Conservation (phyloP, 768 basidiomycete species). For the Mycena rosella region DNA sequence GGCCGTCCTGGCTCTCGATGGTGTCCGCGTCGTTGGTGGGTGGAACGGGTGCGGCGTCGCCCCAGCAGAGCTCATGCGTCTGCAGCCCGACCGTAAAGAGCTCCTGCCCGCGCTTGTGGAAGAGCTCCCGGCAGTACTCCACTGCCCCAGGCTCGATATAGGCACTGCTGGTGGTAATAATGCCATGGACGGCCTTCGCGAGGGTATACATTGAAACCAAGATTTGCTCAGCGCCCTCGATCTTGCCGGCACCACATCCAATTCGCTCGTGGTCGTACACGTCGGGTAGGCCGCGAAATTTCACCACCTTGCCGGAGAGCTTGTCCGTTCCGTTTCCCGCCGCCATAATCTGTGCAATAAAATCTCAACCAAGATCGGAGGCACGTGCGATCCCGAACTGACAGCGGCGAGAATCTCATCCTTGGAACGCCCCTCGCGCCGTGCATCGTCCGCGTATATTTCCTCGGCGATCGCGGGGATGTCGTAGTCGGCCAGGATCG, state of each 20-base stretch:
- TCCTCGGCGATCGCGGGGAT: constrained; percentile 11
- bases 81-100: constrained; percentile 21
- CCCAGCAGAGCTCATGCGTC: constrained; percentile 1
- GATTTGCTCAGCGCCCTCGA: not conserved
- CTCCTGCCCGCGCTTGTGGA: constrained; percentile 1
- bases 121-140: not conserved
- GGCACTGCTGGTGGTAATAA: not conserved
- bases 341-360: not conserved
- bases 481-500: not conserved
- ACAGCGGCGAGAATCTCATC: constrained; percentile 12
- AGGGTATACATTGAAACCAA: no score
- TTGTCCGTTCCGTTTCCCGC: constrained; percentile 30
- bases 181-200: not conserved
- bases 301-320: constrained; percentile 10
- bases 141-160: constrained; percentile 15
- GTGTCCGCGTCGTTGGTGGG: not conserved
- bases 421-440: constrained; percentile 18
- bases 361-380: no score
- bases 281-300: not conserved
- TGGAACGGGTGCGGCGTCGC: not conserved
- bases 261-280: constrained; percentile 33
- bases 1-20: not conserved
- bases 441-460: constrained; percentile 23
- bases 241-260: constrained; percentile 3
- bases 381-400: constrained; percentile 7